These are phyloP conservation scores for Diaporthe sp. DNA, from an alignment of 2,329 filamentous ascomycete genomes.

Conservation along the genomic window DNA sequence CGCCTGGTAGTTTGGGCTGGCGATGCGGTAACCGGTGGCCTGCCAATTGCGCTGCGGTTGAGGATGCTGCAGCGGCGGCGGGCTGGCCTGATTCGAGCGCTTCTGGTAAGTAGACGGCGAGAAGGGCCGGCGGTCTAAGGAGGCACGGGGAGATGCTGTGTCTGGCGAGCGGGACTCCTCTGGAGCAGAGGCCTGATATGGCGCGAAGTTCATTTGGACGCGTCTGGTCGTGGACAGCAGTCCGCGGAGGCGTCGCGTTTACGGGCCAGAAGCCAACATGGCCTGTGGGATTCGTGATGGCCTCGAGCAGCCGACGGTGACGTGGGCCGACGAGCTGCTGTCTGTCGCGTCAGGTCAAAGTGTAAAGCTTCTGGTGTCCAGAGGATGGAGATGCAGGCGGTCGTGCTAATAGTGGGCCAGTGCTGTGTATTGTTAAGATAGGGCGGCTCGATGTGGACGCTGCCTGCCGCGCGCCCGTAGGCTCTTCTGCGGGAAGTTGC, in stretches of 20 bases:
- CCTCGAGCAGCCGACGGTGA: slow-evolving; percentile 22
- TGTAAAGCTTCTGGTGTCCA: not conserved
- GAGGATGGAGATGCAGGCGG: not conserved
- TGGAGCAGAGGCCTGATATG: slow-evolving; percentile 93
- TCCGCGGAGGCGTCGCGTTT: slow-evolving; percentile 23
- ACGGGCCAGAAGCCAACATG: slow-evolving; percentile 27
- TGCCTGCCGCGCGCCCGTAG: not conserved
- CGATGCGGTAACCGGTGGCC: slow-evolving; percentile 58
- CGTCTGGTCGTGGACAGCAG: slow-evolving; percentile 43
- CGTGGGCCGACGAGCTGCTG: slow-evolving; percentile 35
- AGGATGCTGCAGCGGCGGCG: slow-evolving; percentile 64
- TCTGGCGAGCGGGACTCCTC: slow-evolving; percentile 85
- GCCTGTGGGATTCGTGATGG: slow-evolving; percentile 17
- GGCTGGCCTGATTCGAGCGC: slow-evolving; percentile 56
- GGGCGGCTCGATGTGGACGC: not conserved
- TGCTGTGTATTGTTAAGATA: not conserved
- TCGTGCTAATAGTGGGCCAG: not conserved
- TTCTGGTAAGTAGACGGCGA: slow-evolving; percentile 61
- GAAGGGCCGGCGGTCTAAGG: slow-evolving; percentile 71
- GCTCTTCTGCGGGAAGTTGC: not conserved
- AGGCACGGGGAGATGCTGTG: slow-evolving; percentile 66
- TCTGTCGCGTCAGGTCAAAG: slow-evolving; percentile 6
- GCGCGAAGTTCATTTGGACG: slow-evolving; percentile 87
- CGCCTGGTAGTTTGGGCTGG: slow-evolving; percentile 50
- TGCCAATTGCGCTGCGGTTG: slow-evolving; percentile 71